phyloP scores from a whole-genome alignment of 257 asterid genomes.

The Solanum okadae region DNA sequence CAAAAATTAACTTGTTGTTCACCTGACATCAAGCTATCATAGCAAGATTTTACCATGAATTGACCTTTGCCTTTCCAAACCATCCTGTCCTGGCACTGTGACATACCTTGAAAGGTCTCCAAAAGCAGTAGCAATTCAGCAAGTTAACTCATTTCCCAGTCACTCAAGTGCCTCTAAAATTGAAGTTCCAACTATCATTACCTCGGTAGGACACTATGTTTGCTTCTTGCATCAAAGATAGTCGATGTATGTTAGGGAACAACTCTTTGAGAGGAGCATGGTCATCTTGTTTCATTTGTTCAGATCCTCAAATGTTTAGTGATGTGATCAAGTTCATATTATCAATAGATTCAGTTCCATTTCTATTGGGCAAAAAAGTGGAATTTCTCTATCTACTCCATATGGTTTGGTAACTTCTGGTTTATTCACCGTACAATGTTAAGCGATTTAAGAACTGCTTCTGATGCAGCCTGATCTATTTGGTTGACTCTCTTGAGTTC shows the following conservation, averaged over 20 bases:
- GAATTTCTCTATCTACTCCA: not conserved
- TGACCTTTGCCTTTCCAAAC: not conserved
- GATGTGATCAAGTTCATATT: not conserved
- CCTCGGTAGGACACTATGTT: not conserved
- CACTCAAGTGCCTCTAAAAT: not conserved
- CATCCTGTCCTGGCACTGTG: not conserved
- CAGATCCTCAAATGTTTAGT: not conserved
- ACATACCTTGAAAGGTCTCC: not conserved
- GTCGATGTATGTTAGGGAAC: not conserved
- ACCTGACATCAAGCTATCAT: not conserved
- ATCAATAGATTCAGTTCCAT: not conserved
- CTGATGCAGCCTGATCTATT: not conserved
- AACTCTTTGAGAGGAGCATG: not conserved
- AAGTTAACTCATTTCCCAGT: not conserved
- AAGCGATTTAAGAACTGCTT: not conserved
- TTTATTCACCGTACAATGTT: not conserved
- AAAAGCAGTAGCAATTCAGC: not conserved
- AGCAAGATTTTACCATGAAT: not conserved
- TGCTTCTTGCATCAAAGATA: not conserved
- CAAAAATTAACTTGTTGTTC: not conserved
- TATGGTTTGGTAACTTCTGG: not conserved
- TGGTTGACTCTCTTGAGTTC: not conserved
- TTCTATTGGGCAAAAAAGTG: not conserved
- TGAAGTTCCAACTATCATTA: not conserved
- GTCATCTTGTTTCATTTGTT: not conserved